Base-by-base conservation (phyloP, 1,139 yeast genomes). In the Trichomonascaceae sp. region DNA sequence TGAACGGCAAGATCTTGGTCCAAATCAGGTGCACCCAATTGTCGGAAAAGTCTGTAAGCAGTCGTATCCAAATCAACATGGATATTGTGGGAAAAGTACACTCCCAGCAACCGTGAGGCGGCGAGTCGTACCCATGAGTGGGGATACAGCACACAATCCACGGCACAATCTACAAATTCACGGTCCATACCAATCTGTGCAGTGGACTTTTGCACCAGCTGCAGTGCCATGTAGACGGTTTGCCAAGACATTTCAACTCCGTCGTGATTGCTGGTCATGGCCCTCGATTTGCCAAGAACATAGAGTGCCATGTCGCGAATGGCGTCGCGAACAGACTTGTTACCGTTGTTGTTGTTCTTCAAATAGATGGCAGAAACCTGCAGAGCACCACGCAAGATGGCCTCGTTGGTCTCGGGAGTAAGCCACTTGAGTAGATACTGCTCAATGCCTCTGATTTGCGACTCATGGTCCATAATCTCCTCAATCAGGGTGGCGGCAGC, bases 71-170 rank as follows among this genome's bases (percentile, higher is more conserved):
- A 36, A 4, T 36, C 29, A 3, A 31, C 33, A 4, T 36, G 51
- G 13, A 60, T 63, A 27, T 62, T 40, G 37, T 66, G 65, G 26
- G 42, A 38, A 30, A 80, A 58, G 31, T 77, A 52, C 3, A 60
- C 51, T 1, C 76, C 74, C 27, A 76, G 54, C 31, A 84, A 60
- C 34, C 87, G 65, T n/a, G 78, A 62, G 0, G 93, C 60, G 4
- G 71, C 62, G 37, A 80, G 63, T 48, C 97, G 72, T 9, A 87
- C 79, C 97, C 97, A 87, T 0, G 93, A 68, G 54, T 87, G 97
- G 2, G 96, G 96, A 54, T 72, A 89, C 34, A 87, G 60, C 41
- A 85, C 61, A 17, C 74, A 60, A 9, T 66, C 67, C 18, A 73
- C 63, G 4, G 79, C 59, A 15, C 59, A 55, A 9, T 52, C 48